Evolutionary conservation across 2,329 filamentous ascomycete genomes (phyloP), one percentile per base, ranked within the genome.

Genomic region (Hysterium pulicare): DNA sequence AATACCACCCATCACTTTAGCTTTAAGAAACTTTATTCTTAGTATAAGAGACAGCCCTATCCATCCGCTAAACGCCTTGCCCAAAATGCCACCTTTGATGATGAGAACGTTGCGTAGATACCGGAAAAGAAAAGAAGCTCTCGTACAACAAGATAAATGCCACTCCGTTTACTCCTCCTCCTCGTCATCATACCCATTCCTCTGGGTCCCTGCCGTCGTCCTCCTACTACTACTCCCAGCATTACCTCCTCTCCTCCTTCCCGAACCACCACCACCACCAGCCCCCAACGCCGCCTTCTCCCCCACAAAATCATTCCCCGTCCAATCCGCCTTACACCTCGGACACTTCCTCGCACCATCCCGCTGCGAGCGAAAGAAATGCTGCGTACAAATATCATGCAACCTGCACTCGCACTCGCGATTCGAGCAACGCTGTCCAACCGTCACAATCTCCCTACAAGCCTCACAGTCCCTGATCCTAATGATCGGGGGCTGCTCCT

Each of bases 381-480:
- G 51, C 38, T 54, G 58, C 16, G 61, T 60, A 48, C 65, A 68
- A 17, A 42, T 38, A 44, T 66, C 58, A 46, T 68, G 65, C 15
- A 50, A 31, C 5, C 47, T 20, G 42, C 41, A 47, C 13, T 16
- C 17, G 33, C 47, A 50, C 15, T 20, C 28, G 19, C 34, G 39
- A 23, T 48, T 45, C 5, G 47, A 40, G 35, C 47, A 50, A 32
- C 47, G 47, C 22, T 50, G 47, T 20, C 47, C 47, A 50, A 86
- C 72, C 1, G 91, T 98, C 31, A 97, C 81, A 48, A 97, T 85
- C 51, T 95, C 90, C 64, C 82, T 86, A 67, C 93, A 98, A 0
- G 87, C 90, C 58, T 86, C 80, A 63, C 93, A 98, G 49, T 83
- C 81, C 69, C 93, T 95, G 62, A 98, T 86, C 48, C 82, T 81